Percentiles rank a stretch among this genome's conserved stretches.
Evolutionary conservation across 805 yeast species (phyloP).

Genomic region (Ogataea trehalophila): DNA sequence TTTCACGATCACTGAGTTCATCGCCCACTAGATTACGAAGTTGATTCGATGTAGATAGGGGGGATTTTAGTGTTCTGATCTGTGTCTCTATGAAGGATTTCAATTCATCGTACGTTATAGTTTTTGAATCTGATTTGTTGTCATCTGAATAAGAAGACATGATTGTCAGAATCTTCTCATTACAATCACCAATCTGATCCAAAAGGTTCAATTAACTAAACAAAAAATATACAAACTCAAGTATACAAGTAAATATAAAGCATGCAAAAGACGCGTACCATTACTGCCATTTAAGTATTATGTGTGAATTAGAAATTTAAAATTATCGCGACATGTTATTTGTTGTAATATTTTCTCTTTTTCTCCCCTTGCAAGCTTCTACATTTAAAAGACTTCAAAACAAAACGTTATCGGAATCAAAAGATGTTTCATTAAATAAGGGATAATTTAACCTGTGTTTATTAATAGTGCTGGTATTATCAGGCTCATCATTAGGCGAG

Average conservation of each 20-base stretch:
- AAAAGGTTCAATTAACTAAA: background rate
- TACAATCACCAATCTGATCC: background rate
- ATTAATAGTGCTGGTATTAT: too few species aligned
- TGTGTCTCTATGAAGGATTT: slow-evolving; percentile 22
- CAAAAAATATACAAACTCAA: background rate
- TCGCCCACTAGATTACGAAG: slow-evolving; percentile 4
- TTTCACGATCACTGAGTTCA: background rate
- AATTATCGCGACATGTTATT: too few species aligned
- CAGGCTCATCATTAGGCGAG: too few species aligned
- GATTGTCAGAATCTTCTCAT: background rate
- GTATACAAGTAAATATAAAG: background rate
- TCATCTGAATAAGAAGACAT: too few species aligned
- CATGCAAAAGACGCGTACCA: background rate
- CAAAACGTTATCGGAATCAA: slow-evolving; percentile 8
- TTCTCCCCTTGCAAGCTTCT: too few species aligned
- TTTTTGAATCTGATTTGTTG: background rate
- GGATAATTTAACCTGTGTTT: background rate
- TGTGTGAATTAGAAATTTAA: too few species aligned
- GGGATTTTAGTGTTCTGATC: slow-evolving; percentile 14
- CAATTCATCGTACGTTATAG: slow-evolving; percentile 22
- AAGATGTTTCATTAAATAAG: slow-evolving; percentile 4
- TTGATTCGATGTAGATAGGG: slow-evolving; percentile 15
- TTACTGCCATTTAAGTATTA: too few species aligned
- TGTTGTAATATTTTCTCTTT: too few species aligned
- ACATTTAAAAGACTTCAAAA: background rate